Base-by-base conservation (phyloP, 306 rosid genomes). In the Pyrus pyrifolia region DNA sequence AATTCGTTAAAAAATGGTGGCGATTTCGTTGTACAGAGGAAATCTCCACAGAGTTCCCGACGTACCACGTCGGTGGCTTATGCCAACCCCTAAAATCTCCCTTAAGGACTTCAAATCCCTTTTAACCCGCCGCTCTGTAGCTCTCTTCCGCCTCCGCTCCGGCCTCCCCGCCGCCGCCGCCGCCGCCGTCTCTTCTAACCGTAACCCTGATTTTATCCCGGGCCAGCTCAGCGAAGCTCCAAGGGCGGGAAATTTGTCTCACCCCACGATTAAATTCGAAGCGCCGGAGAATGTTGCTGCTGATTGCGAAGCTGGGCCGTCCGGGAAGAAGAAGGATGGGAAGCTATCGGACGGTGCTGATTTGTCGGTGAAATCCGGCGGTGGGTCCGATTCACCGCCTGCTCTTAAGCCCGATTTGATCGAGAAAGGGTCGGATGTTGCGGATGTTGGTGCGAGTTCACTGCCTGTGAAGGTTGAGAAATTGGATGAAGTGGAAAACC, bases 1-100 rank as follows among this genome's bases (percentile, higher is more conserved):
- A 76, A 27, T 33, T 8, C 8, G 14, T 21, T 0, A 13, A 51
- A 27, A 46, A 45, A 91, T 96, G 99, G 98, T 85, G 80, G 98
- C 97, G 13, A 87, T 96, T 67, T 96, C 99, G 51, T 87, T 96
- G 10, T 96, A 96, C 91, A 88, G 99, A 81, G 99, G 98, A 22
- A 96, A 91, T 80, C 98, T 96, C 71, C 99, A 96, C 85, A 78
- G 91, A 42, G 86, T 82, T 17, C 88, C 98, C 0, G 93, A 96
- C 74, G 84, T 85, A 0, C 93, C 97, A 73, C 98, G 99, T 33
- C 93, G 88, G 61, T 92, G 98, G 99, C 86, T 81, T 11, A 88
- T 88, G 93, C 98, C 98, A 29, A 71, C 80, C 76, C 97, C 88
- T 22, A 87, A 88, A 82, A 87, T 96, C 71, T 78, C 98, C 40